Conservation (phyloP, 1,139 yeast species). For the Yamadazyma taylorii region DNA sequence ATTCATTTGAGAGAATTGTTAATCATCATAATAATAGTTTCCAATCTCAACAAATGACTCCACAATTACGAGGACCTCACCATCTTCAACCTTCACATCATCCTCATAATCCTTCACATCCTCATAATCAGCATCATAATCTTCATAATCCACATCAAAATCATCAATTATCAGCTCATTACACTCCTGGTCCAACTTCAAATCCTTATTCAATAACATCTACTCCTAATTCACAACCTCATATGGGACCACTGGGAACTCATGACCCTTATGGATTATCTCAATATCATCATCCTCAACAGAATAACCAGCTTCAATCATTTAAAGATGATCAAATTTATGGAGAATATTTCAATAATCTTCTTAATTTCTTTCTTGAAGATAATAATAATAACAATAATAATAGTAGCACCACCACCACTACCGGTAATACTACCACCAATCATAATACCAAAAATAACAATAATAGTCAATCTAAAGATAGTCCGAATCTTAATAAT, state of each 20-base stretch:
- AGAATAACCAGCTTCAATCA: slow-evolving; percentile 17
- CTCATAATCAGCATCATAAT: slow-evolving; percentile 2
- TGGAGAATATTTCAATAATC: slow-evolving; percentile 36
- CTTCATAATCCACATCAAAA: background rate
- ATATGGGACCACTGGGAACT: background rate
- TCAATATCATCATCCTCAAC: slow-evolving; percentile 26
- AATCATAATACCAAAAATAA: slow-evolving; percentile 1
- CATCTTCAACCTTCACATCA: background rate
- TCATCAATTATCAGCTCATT: background rate
- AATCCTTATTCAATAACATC: slow-evolving; percentile 1
- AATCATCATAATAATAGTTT: slow-evolving; percentile 12
- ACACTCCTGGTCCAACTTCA: background rate
- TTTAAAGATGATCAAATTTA: slow-evolving; percentile 25
- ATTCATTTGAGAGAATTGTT: slow-evolving; percentile 38
- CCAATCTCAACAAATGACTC: slow-evolving; percentile 1
- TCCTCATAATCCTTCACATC: background rate
- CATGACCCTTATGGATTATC: slow-evolving; percentile 26
- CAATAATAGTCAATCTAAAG: background rate
- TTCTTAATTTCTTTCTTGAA: slow-evolving; percentile 41
- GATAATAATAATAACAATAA: slow-evolving; percentile 18
- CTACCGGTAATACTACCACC: background rate
- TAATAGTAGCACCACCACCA: slow-evolving; percentile 1
- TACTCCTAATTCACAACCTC: slow-evolving; percentile 1
- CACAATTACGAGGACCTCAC: background rate
- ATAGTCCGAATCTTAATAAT: slow-evolving; percentile 4